Base-by-base conservation (phyloP, 805 yeast genomes). In the Lipomyces sp. region DNA sequence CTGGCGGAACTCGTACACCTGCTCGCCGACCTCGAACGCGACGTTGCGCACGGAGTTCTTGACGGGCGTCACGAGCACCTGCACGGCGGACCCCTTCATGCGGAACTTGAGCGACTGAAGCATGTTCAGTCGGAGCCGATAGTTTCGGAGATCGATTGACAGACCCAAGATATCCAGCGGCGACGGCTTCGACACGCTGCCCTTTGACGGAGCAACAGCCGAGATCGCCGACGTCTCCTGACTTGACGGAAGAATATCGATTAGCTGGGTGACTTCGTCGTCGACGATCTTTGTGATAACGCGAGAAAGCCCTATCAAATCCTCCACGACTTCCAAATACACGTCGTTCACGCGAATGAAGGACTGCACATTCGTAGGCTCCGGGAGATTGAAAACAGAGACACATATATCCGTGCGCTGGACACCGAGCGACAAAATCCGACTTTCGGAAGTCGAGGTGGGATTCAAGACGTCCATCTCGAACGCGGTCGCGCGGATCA, bases 1-100 rank as follows among this genome's bases (percentile, higher is more conserved):
- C 28, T 48, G 51, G 16, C 48, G 29, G 28, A 55, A 47, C 28
- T 55, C 59, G 33, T 55, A 58, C 8, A 42, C 39, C 43, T 55
- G 59, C 40, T 52, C 58, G 18, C 53, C 59, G 4, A 51, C 57
- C 24, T 55, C 59, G 21, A 55, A 41, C 5, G 49, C 47, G 2
- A 55, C 45, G 2, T 43, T 22, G 5, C 53, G 52, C 10, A 53
- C 23, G 7, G 29, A 13, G 19, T 50, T 33, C 2, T 39, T 14
- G 3, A 33, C 43, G 1, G 50, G 49, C 2, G 55, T 46, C 3
- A 31, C 34, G 19, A 47, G 23, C 21, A 55, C 43, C 29, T 51
- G 47, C 10, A 55, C 52, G 4, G 49, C 46, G 3, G 53, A 36
- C 1, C 59, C 59, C 14, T 24, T 40, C 8, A 55, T 41, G 11